Evolutionary conservation across 2,329 filamentous ascomycete genomes (phyloP), one percentile per base, ranked within the genome.

Genomic region (Nemania bipapillata): DNA sequence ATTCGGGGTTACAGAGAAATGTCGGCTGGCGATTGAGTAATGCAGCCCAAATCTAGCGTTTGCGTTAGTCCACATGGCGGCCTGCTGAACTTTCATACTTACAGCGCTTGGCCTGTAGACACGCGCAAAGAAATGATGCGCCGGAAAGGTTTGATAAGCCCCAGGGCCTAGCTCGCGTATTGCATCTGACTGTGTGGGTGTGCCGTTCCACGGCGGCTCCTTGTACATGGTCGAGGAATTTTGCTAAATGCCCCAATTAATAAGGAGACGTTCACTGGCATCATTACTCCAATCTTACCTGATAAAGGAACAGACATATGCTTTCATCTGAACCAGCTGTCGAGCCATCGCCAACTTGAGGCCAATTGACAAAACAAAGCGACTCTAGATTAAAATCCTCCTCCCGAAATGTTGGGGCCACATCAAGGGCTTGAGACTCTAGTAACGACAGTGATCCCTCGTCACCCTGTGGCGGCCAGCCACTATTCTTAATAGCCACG

Each of bases 41-140:
- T 24, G 86, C 83, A 11, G 83, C 77, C 75, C 75, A 76, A n/a
- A 77, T 72, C 75, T 77, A 56, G 52, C 28, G 1, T 11, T 24
- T 53, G 3, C 2, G 42, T 77, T 70, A 76, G 70, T 30, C 4
- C 12, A 26, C 40, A n/a, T 52, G 15, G 17, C 2, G 24, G 30
- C 3, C 4, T 26, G 9, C 30, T 26, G 53, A 59, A 37, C 20
- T 8, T 52, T 35, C 17, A 3, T 47, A 80, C 86, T 79, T 79
- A 87, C 86, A 53, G 83, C 84, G 55, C 80, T 82, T 15, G 84
- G 85, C 26, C 87, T 83, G 70, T 85, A 88, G 4, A 88, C 81
- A 11, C 86, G 82, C 26, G 83, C 82, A 64, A 88, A 89, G 74
- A 86, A 88, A 73, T 89, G 86, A 66, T 89, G 87, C 11, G 84